Percentiles rank a stretch among this genome's conserved stretches.
These are phyloP conservation scores for Cydonia oblonga DNA, from an alignment of 331 rosid genomes.

Conservation along the genomic window DNA sequence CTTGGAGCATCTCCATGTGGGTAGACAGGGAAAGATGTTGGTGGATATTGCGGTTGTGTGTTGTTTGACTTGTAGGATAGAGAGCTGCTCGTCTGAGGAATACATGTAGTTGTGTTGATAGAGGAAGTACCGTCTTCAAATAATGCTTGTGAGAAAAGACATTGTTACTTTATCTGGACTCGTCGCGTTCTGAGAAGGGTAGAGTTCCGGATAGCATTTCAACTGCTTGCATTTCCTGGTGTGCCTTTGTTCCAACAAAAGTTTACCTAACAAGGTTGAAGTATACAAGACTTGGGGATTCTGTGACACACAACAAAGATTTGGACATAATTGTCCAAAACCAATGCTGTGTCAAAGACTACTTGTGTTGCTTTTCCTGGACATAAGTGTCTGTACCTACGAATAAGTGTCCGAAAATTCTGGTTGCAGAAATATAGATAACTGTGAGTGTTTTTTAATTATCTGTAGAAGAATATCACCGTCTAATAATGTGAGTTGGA, in stretches of 20 bases:
- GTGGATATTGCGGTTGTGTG: neutral
- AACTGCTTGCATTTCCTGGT: no score
- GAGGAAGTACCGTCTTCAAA: neutral
- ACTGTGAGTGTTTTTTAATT: neutral
- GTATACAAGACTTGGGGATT: neutral
- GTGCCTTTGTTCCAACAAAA: no score
- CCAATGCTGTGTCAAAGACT: neutral
- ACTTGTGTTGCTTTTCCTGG: neutral
- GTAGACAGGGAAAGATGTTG: neutral
- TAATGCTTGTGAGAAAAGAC: neutral
- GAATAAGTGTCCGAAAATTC: neutral
- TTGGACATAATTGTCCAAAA: neutral
- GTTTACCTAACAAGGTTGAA: no score
- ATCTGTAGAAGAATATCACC: neutral
- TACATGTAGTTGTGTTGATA: neutral
- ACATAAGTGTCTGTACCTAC: neutral
- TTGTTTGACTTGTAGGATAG: neutral
- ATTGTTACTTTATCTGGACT: neutral
- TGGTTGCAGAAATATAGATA: neutral
- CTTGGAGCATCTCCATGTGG: neutral
- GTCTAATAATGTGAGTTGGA: neutral
- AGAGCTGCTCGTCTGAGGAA: neutral
- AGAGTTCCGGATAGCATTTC: neutral
- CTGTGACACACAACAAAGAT: neutral
- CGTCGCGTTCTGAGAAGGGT: neutral